A percentile compares a stretch with the other conserved stretches of the same genome.
These are phyloP conservation scores for Blastomyces silverae DNA, from an alignment of 2,329 filamentous ascomycete genomes.

Conservation along the genomic window DNA sequence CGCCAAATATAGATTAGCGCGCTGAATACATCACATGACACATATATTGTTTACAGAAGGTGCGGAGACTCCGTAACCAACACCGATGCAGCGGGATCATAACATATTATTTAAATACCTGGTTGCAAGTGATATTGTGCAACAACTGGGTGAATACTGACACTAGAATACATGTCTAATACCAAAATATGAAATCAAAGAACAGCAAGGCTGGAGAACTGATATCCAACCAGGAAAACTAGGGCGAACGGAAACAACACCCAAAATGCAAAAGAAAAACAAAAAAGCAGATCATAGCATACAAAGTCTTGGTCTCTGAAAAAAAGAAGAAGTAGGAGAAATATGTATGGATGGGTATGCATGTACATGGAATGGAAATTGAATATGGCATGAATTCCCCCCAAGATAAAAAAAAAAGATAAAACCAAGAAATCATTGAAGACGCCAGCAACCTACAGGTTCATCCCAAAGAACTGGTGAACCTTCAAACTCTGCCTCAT, in stretches of 20 bases:
- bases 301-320: neutral
- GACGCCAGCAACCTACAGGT: constrained; percentile 56
- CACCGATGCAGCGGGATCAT: neutral
- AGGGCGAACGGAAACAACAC: neutral
- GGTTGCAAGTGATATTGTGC: neutral
- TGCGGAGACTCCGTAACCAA: neutral
- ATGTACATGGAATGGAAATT: constrained; percentile 1
- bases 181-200: neutral
- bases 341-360: neutral
- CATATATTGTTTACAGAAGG: neutral
- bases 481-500: constrained; percentile 87
- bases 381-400: neutral
- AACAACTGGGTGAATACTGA: neutral
- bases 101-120: neutral
- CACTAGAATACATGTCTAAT: neutral
- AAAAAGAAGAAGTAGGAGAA: neutral
- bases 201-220: neutral
- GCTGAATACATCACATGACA: neutral
- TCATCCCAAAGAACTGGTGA: constrained; percentile 89
- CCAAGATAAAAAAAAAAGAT: constrained; percentile 8
- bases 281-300: neutral
- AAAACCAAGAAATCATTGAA: constrained; percentile 3
- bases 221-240: neutral
- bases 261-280: neutral
- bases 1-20: neutral